phyloP scores from a whole-genome alignment of 1,139 yeast genomes.

The Pichiaceae sp. region DNA sequence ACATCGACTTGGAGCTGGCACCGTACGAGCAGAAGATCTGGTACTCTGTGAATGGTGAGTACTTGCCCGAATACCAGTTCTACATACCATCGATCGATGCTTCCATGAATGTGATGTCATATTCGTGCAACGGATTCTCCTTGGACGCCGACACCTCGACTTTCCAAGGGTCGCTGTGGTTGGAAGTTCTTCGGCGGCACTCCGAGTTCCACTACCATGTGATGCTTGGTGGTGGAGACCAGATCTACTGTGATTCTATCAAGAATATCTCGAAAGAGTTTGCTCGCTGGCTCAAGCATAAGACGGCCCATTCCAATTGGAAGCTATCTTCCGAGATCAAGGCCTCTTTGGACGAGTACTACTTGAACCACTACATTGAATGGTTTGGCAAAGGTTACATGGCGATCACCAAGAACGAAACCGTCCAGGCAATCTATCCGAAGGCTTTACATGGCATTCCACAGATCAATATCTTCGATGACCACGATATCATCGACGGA shows the following conservation, averaged over 20 bases:
- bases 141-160: constrained; percentile 52
- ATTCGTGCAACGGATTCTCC: constrained; percentile 92
- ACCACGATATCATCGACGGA: constrained; percentile 93
- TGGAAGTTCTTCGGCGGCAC: constrained; percentile 58
- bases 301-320: constrained; percentile 30
- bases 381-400: constrained; percentile 93
- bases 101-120: constrained; percentile 73
- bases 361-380: constrained; percentile 61
- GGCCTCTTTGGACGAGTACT: constrained; percentile 53
- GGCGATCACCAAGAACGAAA: constrained; percentile 58
- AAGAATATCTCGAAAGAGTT: constrained; percentile 49
- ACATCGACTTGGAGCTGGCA: constrained; percentile 38
- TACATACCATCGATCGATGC: constrained; percentile 49
- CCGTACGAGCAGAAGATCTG: constrained; percentile 49
- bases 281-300: constrained; percentile 54
- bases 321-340: constrained; percentile 39
- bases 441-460: constrained; percentile 78
- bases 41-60: constrained; percentile 45
- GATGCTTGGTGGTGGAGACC: constrained; percentile 97
- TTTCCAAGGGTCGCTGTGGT: constrained; percentile 77
- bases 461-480: constrained; percentile 75
- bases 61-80: constrained; percentile 32
- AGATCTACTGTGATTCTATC: constrained; percentile 80
- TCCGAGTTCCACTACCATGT: constrained; percentile 77
- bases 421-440: constrained; percentile 63